Evolutionary conservation across 352 stramenopile genomes (phyloP).

Genomic region (Globisporangium uncinulatum): DNA sequence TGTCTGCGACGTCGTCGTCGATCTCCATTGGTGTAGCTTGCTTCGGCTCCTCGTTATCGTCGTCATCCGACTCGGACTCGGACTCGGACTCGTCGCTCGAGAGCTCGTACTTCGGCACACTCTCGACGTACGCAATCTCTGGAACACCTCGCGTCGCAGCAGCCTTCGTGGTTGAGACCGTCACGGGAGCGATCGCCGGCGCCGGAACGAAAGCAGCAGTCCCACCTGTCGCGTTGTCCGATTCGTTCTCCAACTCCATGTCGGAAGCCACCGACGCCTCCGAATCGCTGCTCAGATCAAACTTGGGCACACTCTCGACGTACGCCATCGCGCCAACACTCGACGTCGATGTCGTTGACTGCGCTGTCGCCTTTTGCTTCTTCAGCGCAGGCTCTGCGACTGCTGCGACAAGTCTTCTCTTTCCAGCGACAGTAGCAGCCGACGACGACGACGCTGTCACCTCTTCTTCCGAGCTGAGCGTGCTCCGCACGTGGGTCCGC

Average conservation of each 20-base stretch:
- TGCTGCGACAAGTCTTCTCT: background rate
- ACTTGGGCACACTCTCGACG: background rate
- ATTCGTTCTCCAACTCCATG: conserved; percentile 1
- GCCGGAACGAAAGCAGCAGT: background rate
- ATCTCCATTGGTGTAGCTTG: conserved; percentile 2
- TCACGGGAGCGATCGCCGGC: background rate
- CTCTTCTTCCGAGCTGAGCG: conserved; percentile 4
- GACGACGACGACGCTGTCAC: background rate
- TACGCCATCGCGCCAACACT: conserved; percentile 10
- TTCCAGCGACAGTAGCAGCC: background rate
- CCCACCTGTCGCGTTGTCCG: conserved; percentile 8
- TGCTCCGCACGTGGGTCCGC: conserved; percentile 32
- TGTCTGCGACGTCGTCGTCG: conserved; percentile 1
- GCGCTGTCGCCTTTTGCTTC: conserved; percentile 14
- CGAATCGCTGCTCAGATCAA: background rate
- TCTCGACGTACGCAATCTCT: conserved; percentile 37
- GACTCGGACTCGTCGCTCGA: conserved; percentile 32
- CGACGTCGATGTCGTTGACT: background rate
- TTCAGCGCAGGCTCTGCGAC: conserved; percentile 13
- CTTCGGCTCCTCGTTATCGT: conserved; percentile 1
- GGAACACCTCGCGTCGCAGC: background rate
- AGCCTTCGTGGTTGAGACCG: background rate
- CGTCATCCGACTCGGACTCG: conserved; percentile 23
- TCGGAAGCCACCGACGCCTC: conserved; percentile 2
- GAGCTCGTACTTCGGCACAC: conserved; percentile 49